phyloP scores from a whole-genome alignment of 108 stramenopile species.

The Skeletonema potamos region DNA sequence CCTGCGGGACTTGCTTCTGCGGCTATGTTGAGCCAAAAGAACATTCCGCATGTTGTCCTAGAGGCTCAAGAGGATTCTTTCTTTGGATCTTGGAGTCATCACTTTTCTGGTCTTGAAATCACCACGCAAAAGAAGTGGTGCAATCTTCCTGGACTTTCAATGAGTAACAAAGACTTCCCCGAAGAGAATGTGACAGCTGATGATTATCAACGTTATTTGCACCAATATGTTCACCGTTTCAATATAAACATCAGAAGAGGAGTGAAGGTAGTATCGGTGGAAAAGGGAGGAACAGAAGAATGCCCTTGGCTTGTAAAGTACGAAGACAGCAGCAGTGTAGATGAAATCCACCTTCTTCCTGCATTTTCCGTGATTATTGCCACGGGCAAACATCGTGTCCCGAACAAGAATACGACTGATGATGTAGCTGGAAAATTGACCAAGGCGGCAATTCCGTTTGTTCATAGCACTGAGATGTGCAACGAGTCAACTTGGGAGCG shows the following conservation, averaged over 20 bases:
- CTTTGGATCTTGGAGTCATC: constrained; percentile 50
- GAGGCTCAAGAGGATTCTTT: constrained; percentile 30
- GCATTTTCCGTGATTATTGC: constrained; percentile 48
- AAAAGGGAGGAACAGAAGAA: constrained; percentile 18
- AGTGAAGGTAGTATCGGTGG: constrained; percentile 36
- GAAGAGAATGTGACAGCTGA: constrained; percentile 39
- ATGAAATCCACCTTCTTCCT: constrained; percentile 6
- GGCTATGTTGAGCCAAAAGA: constrained; percentile 23
- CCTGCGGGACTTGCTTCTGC: constrained; percentile 43
- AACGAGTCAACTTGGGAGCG: constrained; percentile 20
- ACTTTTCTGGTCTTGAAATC: constrained; percentile 43
- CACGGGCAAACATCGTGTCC: constrained; percentile 51
- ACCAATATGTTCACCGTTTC: constrained; percentile 41
- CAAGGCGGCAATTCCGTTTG: constrained; percentile 13
- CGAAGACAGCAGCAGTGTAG: background rate
- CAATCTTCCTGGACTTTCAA: constrained; percentile 44
- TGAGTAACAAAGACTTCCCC: constrained; percentile 34
- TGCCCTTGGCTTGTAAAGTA: constrained; percentile 37
- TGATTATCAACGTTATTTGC: constrained; percentile 49
- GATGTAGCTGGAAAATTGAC: constrained; percentile 30
- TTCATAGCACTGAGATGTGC: constrained; percentile 41
- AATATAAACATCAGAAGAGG: constrained; percentile 46
- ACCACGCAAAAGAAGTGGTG: constrained; percentile 57
- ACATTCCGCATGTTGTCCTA: constrained; percentile 37
- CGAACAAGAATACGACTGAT: constrained; percentile 33